phyloP scores from a whole-genome alignment of 176 grass and related monocot genomes.

The Urochloa ruziziensis region DNA sequence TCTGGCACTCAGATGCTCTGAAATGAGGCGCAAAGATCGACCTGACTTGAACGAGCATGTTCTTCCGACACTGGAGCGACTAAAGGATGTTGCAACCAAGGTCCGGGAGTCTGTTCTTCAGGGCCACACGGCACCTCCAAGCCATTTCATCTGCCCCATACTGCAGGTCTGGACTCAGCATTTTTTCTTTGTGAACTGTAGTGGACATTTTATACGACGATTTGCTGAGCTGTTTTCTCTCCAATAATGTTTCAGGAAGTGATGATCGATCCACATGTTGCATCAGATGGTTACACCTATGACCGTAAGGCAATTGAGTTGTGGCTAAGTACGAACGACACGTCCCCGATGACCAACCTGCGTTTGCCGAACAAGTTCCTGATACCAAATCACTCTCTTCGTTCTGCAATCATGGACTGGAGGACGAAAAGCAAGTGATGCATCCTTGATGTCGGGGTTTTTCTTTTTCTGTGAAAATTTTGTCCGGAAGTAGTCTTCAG shows the following conservation, averaged over 20 bases:
- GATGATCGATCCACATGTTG: conserved; percentile 72
- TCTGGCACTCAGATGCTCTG: conserved; percentile 63
- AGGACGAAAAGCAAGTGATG: conserved; percentile 42
- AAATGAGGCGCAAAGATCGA: conserved; percentile 66
- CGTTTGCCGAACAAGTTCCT: conserved; percentile 53
- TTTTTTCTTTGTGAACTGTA: not conserved
- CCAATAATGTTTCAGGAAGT: conserved; percentile 42
- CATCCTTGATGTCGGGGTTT: not conserved
- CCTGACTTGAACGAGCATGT: conserved; percentile 51
- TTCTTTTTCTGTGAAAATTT: not conserved
- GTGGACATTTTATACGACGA: not conserved
- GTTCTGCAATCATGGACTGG: conserved; percentile 83
- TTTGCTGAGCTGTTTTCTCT: not conserved
- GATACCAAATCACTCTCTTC: conserved; percentile 78
- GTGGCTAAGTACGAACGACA: conserved; percentile 71
- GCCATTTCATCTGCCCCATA: conserved; percentile 87
- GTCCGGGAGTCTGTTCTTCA: conserved; percentile 21
- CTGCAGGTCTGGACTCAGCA: conserved; percentile 49
- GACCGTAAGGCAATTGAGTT: conserved; percentile 68
- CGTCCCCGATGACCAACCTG: conserved; percentile 82
- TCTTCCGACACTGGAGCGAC: conserved; percentile 52
- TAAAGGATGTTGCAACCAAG: conserved; percentile 49
- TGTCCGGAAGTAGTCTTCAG: not conserved
- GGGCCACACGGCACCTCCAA: conserved; percentile 30
- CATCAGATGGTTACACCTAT: conserved; percentile 87